These are phyloP conservation scores for Saturnispora quitensis DNA, from an alignment of 805 yeast genomes.

Conservation along the genomic window DNA sequence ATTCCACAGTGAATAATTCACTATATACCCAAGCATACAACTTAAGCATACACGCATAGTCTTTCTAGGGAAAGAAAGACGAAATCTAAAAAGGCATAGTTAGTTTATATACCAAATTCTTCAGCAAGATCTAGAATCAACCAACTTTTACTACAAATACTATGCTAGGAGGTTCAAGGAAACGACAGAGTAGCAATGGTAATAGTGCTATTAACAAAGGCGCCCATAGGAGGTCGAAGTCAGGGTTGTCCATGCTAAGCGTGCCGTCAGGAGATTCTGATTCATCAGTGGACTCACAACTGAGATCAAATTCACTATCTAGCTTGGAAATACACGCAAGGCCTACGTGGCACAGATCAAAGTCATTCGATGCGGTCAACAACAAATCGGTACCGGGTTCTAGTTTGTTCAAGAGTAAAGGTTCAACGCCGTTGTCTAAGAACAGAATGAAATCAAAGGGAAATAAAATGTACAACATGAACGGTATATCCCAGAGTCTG, in stretches of 20 bases:
- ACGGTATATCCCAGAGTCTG: conserved; percentile 3
- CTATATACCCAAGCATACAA: background rate
- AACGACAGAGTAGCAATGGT: background rate
- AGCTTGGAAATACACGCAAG: background rate
- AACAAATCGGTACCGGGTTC: background rate
- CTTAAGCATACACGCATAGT: background rate
- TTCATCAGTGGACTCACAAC: background rate
- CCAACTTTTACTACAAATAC: background rate
- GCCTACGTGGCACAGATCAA: conserved; percentile 6
- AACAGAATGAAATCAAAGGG: background rate
- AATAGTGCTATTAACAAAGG: background rate
- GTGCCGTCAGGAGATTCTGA: background rate
- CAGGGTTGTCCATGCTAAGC: background rate
- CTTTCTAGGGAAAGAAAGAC: background rate
- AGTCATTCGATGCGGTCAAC: conserved; percentile 9
- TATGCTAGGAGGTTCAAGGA: background rate
- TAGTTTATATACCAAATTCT: background rate
- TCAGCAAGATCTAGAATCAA: background rate
- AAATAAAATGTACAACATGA: background rate
- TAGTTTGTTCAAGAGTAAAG: background rate
- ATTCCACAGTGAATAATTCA: background rate
- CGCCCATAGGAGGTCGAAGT: conserved; percentile 2
- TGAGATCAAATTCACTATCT: background rate
- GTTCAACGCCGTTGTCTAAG: background rate
- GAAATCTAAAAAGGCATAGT: background rate